Conservation (phyloP, 768 basidiomycete genomes). For the Tylopilus balloui region DNA sequence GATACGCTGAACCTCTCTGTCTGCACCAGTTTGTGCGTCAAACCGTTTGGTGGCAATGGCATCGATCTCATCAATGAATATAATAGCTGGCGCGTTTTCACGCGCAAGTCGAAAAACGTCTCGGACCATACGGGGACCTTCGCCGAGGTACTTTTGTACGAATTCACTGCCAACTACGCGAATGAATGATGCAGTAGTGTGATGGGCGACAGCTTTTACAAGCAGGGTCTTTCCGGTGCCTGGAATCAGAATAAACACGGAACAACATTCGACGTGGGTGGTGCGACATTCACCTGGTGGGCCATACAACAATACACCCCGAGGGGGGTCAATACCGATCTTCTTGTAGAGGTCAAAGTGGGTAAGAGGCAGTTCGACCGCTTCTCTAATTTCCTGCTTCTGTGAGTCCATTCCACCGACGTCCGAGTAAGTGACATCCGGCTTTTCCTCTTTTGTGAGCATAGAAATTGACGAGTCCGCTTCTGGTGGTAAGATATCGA, state of each 20-base stretch:
- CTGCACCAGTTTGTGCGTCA: constrained; percentile 98
- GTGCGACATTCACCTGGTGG: constrained; percentile 69
- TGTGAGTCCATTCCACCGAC: constrained; percentile 97
- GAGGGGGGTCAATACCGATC: constrained; percentile 98
- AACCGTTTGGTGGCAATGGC: constrained; percentile 99
- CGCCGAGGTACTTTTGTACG: constrained; percentile 98
- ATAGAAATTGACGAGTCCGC: constrained; percentile 96
- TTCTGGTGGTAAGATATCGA: constrained; percentile 97
- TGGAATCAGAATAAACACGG: constrained; percentile 28
- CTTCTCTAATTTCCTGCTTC: constrained; percentile 98
- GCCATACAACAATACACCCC: constrained; percentile 94
- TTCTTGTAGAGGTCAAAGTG: constrained; percentile 98
- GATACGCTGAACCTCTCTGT: constrained; percentile 98
- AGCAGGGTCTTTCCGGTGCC: constrained; percentile 99
- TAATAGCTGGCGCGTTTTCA: constrained; percentile 96
- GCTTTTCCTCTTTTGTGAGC: constrained; percentile 92
- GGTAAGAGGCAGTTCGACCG: constrained; percentile 93
- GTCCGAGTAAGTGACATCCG: constrained; percentile 89
- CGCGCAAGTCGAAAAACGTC: constrained; percentile 97
- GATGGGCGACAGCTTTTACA: constrained; percentile 98
- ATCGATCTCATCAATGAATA: constrained; percentile 99
- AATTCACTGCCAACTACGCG: constrained; percentile 98
- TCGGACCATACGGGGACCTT: constrained; percentile 99
- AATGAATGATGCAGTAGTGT: constrained; percentile 96
- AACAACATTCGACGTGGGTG: not conserved